Percentiles rank a stretch among this genome's conserved stretches.
phyloP scores from a whole-genome alignment of 2,329 filamentous ascomycete species.

The Rhinocladiella similis region DNA sequence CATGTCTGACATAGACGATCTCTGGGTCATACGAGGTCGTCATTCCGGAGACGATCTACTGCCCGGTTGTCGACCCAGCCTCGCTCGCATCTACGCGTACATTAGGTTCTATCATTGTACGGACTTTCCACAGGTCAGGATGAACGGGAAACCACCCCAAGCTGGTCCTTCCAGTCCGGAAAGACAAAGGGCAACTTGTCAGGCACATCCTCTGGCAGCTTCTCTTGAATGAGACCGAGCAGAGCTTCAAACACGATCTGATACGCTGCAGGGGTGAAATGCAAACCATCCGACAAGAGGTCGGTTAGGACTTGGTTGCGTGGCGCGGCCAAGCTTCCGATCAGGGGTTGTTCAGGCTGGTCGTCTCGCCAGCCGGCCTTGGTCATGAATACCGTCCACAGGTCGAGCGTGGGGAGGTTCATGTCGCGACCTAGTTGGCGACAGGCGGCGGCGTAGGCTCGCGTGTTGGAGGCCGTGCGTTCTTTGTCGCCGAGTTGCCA shows the following conservation, averaged over 20 bases:
- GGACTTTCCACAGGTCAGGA: not conserved
- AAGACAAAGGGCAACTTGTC: slow-evolving; percentile 54
- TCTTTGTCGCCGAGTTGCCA: slow-evolving; percentile 59
- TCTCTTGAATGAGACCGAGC: slow-evolving; percentile 50
- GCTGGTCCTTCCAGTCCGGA: slow-evolving; percentile 48
- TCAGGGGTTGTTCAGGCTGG: slow-evolving; percentile 40
- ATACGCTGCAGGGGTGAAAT: slow-evolving; percentile 60
- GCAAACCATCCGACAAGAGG: slow-evolving; percentile 48
- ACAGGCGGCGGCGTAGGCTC: slow-evolving; percentile 65
- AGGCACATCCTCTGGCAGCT: slow-evolving; percentile 58
- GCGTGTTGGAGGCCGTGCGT: slow-evolving; percentile 62
- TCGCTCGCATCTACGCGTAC: not conserved
- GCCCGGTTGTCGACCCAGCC: not conserved
- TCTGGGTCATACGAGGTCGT: no score
- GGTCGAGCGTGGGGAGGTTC: slow-evolving; percentile 67
- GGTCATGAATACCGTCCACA: slow-evolving; percentile 77
- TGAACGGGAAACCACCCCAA: slow-evolving; percentile 1
- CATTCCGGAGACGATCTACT: no score
- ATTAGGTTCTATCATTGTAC: not conserved
- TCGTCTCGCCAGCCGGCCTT: slow-evolving; percentile 54
- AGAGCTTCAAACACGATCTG: slow-evolving; percentile 56
- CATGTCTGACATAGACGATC: no score
- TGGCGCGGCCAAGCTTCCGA: slow-evolving; percentile 59
- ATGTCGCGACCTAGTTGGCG: slow-evolving; percentile 60
- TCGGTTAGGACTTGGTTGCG: slow-evolving; percentile 49